Evolutionary conservation across 2,329 filamentous ascomycete species (phyloP).

Genomic region (Pyricularia sp.): DNA sequence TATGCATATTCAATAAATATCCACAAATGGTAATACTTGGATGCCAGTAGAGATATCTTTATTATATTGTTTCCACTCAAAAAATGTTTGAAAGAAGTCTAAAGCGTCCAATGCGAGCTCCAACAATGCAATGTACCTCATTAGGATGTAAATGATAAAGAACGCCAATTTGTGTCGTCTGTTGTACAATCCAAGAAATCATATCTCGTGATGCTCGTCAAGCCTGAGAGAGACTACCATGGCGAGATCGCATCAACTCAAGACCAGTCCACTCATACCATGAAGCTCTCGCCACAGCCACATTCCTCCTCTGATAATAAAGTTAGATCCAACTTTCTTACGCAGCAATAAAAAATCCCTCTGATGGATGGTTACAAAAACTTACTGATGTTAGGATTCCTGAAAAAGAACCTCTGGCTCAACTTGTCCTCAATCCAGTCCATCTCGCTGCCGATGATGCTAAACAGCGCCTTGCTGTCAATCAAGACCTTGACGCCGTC

Average conservation of each 20-base stretch:
- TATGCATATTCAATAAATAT: no score
- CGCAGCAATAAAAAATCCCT: background rate
- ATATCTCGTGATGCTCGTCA: background rate
- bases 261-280: slow-evolving; percentile 39
- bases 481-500: slow-evolving; percentile 93
- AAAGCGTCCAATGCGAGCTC: background rate
- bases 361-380: slow-evolving; percentile 13
- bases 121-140: background rate
- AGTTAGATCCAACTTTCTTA: slow-evolving; percentile 16
- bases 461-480: slow-evolving; percentile 93
- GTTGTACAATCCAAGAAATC: background rate
- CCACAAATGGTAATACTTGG: background rate
- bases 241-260: background rate
- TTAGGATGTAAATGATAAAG: background rate
- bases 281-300: slow-evolving; percentile 93
- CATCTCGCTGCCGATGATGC: slow-evolving; percentile 98
- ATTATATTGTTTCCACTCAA: background rate
- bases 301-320: slow-evolving; percentile 68
- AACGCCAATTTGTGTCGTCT: background rate
- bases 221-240: background rate
- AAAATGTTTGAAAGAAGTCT: background rate
- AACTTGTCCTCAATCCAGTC: slow-evolving; percentile 97
- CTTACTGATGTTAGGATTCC: slow-evolving; percentile 97
- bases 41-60: background rate
- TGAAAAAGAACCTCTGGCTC: slow-evolving; percentile 83